Evolutionary conservation across 495 filamentous ascomycete species (phyloP).

Genomic region (Neurospora sp.): DNA sequence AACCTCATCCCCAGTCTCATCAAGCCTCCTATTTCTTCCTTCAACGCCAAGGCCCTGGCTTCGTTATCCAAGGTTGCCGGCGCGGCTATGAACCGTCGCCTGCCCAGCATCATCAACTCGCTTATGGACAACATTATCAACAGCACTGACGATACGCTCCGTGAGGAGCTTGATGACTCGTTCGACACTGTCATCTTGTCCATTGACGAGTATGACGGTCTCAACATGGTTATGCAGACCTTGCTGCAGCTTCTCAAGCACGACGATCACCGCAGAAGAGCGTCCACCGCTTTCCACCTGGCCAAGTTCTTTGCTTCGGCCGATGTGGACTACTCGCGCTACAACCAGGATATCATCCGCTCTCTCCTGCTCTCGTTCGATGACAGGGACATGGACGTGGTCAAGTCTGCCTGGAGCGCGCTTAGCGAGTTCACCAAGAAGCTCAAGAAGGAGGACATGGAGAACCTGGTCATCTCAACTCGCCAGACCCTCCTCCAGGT

Average conservation of each 20-base stretch:
- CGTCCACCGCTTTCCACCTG: slow-evolving; percentile 66
- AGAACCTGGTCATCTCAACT: slow-evolving; percentile 78
- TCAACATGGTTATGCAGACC: slow-evolving; percentile 90
- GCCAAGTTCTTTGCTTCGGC: slow-evolving; percentile 79
- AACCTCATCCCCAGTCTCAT: slow-evolving; percentile 91
- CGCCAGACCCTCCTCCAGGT: slow-evolving; percentile 76
- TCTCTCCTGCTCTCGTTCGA: slow-evolving; percentile 84
- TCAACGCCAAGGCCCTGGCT: slow-evolving; percentile 89
- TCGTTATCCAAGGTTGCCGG: slow-evolving; percentile 87
- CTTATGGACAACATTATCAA: slow-evolving; percentile 85
- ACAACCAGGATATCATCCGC: slow-evolving; percentile 88
- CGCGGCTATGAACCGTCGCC: slow-evolving; percentile 73
- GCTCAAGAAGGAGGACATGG: slow-evolving; percentile 97
- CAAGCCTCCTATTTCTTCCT: slow-evolving; percentile 77
- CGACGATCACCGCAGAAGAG: slow-evolving; percentile 77
- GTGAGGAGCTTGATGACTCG: slow-evolving; percentile 59
- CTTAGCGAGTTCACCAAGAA: slow-evolving; percentile 77
- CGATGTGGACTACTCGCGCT: slow-evolving; percentile 82
- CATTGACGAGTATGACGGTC: slow-evolving; percentile 90
- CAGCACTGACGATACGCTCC: slow-evolving; percentile 66
- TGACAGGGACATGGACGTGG: slow-evolving; percentile 71
- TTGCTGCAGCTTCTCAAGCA: slow-evolving; percentile 81
- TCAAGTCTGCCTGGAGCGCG: slow-evolving; percentile 88
- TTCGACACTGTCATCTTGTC: slow-evolving; percentile 84
- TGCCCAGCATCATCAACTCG: slow-evolving; percentile 82